Base-by-base conservation (phyloP, 2,329 filamentous ascomycete genomes). In the Passalora sequoiae region DNA sequence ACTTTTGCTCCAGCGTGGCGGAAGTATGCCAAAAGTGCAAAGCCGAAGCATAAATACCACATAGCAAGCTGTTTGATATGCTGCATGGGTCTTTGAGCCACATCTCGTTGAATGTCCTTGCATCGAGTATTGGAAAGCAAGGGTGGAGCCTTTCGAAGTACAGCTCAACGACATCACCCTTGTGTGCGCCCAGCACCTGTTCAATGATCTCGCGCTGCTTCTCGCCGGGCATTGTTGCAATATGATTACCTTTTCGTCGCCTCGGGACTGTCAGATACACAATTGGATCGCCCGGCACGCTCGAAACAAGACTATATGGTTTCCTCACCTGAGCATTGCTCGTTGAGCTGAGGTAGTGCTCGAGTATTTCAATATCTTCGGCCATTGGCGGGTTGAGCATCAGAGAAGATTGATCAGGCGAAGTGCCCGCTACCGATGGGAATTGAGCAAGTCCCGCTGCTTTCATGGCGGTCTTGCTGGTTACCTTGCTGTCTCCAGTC, bases 301-400 rank as follows among this genome's bases (percentile, higher is more conserved):
- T 73, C 2, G 70, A 72, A 22, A 76, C 68, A 6, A 73, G 71
- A 35, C 73, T 72, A 46, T 76, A 77, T 12, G 67, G 69, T 21
- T 67, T 69, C 9, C 36, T 38, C 9, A 59, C 43, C 8, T 47
- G 43, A 13, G 62, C 57, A 7, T 47, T 51, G 7, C 50, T 12
- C 12, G 24, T 52, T 20, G 66, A 56, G 2, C 58, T 60, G 15
- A 69, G 61, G 28, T 69, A 66, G 22, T 63, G 60, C 29, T 68
- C 63, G 12, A 69, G 55, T 4, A 68, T 61, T 15, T 68, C 60
- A 6, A 69, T 56, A 38, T 69, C 67, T 43, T 69, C 67, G 0
- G 66, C 66, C 29, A 68, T 58, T 44, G 67, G 60, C 2, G 67
- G 66, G 9, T 64, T 64, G 16, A 69, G 51, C 41, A 69, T 64